Evolutionary conservation across 192 early-diverging fungal genomes (phyloP).

Genomic region (Chytriomyces sp.): DNA sequence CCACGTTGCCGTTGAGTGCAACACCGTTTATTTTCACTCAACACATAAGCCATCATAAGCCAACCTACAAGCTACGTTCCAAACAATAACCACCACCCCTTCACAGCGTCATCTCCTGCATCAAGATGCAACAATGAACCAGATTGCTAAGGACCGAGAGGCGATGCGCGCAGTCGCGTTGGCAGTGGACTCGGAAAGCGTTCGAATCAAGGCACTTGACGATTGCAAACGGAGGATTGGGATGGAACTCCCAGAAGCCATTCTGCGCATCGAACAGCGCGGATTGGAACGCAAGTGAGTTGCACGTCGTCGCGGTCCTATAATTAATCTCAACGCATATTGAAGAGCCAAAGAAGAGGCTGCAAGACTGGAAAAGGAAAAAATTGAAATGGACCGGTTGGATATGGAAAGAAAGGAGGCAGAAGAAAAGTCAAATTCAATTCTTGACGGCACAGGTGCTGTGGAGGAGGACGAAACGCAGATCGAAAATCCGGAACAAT

Average conservation of each 20-base stretch:
- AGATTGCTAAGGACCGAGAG: not conserved
- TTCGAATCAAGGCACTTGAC: not conserved
- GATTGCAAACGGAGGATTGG: constrained; percentile 17
- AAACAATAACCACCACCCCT: no score
- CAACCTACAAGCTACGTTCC: no score
- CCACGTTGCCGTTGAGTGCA: constrained; percentile 18
- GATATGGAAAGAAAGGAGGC: not conserved
- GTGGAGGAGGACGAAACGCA: no score
- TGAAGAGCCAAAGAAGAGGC: not conserved
- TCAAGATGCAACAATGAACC: not conserved
- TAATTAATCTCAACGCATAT: not conserved
- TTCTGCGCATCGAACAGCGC: not conserved
- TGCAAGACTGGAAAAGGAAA: not conserved
- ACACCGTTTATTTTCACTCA: no score
- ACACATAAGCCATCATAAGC: no score
- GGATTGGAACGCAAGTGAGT: not conserved
- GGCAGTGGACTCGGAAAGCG: not conserved
- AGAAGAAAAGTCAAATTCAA: not conserved
- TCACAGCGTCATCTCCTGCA: constrained; percentile 18
- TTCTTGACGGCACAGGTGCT: no score
- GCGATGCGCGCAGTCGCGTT: not conserved
- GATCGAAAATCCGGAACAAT: no score
- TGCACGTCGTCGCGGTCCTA: not conserved
- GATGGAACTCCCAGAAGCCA: constrained; percentile 8
- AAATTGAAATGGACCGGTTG: not conserved